phyloP scores from a whole-genome alignment of 345 rosid species.

The Citrus medica region DNA sequence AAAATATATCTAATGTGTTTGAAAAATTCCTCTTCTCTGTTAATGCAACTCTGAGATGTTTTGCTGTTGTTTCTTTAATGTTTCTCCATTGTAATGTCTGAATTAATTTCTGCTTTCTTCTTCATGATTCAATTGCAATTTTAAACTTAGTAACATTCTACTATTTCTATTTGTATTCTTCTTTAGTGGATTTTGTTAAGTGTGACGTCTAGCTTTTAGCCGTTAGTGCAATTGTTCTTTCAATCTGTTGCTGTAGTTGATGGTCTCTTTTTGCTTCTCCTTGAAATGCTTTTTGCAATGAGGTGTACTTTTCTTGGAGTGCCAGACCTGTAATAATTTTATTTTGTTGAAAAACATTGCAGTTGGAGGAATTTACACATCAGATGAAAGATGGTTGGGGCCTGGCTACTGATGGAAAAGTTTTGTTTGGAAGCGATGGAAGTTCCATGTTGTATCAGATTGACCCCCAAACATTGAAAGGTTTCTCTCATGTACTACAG shows the following conservation, averaged over 20 bases:
- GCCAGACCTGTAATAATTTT: background rate
- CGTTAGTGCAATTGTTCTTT: background rate
- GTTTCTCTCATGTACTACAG: slow-evolving; percentile 27
- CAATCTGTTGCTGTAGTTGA: background rate
- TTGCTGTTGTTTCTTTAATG: background rate
- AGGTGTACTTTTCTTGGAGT: background rate
- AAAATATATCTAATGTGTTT: background rate
- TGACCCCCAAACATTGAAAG: slow-evolving; percentile 68
- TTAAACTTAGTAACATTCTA: background rate
- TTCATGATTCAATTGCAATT: background rate
- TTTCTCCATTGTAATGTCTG: background rate
- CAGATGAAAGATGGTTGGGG: slow-evolving; percentile 98
- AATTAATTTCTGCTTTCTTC: background rate
- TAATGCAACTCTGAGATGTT: background rate
- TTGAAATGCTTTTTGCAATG: background rate
- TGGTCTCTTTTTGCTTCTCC: background rate
- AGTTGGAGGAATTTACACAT: slow-evolving; percentile 68
- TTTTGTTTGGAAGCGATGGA: slow-evolving; percentile 88
- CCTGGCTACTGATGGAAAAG: slow-evolving; percentile 82
- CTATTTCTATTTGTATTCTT: background rate
- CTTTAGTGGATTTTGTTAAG: background rate
- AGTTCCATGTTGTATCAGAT: slow-evolving; percentile 75
- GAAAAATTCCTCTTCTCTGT: background rate
- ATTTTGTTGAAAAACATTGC: slow-evolving; percentile 24
- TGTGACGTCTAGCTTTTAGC: background rate